Evolutionary conservation across 352 stramenopile species (phyloP).

Genomic region (Pythium graminicola): DNA sequence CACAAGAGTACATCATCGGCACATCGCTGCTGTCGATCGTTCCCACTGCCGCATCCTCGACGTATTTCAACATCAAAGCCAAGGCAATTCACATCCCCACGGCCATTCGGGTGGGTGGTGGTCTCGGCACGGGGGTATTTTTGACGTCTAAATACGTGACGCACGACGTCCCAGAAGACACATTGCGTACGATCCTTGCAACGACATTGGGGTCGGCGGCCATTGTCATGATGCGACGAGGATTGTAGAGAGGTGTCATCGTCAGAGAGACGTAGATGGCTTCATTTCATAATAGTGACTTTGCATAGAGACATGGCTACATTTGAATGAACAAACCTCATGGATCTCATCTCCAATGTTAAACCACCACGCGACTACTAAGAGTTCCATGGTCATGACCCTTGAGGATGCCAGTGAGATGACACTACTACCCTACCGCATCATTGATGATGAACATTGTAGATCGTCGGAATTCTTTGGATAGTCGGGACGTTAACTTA

Average conservation of each 20-base stretch:
- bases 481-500: conserved; percentile 1
- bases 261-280: not conserved
- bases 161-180: conserved; percentile 65
- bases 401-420: too few relatives aligned
- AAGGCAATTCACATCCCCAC: conserved; percentile 76
- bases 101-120: conserved; percentile 53
- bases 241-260: conserved; percentile 29
- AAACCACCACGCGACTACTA: too few relatives aligned
- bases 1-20: conserved; percentile 74
- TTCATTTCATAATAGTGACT: not conserved
- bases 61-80: conserved; percentile 71
- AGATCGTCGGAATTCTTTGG: too few relatives aligned
- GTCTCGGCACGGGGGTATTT: conserved; percentile 56
- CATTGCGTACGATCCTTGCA: conserved; percentile 63
- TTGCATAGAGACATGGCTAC: not conserved
- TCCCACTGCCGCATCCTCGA: conserved; percentile 70
- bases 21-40: conserved; percentile 81
- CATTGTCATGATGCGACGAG: conserved; percentile 74
- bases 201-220: conserved; percentile 62
- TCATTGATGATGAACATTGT: too few relatives aligned
- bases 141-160: conserved; percentile 82
- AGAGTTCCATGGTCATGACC: too few relatives aligned
- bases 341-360: not conserved
- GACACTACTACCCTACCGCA: too few relatives aligned
- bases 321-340: not conserved